Base-by-base conservation (phyloP, 2,329 filamentous ascomycete genomes). In the Colletotrichum cuscutae region DNA sequence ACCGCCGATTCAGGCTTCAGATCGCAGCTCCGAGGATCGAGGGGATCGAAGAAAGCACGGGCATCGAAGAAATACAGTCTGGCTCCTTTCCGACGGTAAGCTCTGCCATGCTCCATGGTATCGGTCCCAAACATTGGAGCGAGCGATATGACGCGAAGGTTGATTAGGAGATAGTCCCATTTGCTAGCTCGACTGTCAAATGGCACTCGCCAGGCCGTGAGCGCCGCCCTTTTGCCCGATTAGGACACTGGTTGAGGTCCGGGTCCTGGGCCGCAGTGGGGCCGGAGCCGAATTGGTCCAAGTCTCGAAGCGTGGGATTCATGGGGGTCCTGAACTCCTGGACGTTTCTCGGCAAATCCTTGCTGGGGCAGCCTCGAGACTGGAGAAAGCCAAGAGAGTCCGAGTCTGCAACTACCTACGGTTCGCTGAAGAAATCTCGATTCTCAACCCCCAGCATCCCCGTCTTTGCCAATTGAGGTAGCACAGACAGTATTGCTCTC, bases 1-100 rank as follows among this genome's bases (percentile, higher is more conserved):
- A 70, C 56, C 66, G 66, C 66, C 71, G 71, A 73, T 73, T 35
- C 57, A 56, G 57, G 56, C 67, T 52, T 70, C 65, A n/a, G 54
- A 42, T 70, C 66, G 46, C 54, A 61, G 59, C 42, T 61, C 59
- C 24, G 60, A 24, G 24, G 71, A 73, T 73, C 71, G 71, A 70
- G 37, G 37, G 37, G 37, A 42, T 42, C 37, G 37, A 42, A 42
- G 32, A 30, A 13, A 65, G 57, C 63, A 68, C 35, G 63, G 64
- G 49, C 64, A 60, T 35, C 15, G 26, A 12, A 56, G 35, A 30
- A 32, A 22, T 54, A 22, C 35, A n/a, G 22, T 61, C 46, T 35
- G 56, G 46, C 63, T 71, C 62, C 32, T 56, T 5, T 58, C 12
- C 37, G 5, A 15, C 13, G 12, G 37, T 19, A 46, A 24, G 61